These are phyloP conservation scores for Vitis labrusca DNA, from an alignment of 164 flowering plant genomes.

Conservation along the genomic window DNA sequence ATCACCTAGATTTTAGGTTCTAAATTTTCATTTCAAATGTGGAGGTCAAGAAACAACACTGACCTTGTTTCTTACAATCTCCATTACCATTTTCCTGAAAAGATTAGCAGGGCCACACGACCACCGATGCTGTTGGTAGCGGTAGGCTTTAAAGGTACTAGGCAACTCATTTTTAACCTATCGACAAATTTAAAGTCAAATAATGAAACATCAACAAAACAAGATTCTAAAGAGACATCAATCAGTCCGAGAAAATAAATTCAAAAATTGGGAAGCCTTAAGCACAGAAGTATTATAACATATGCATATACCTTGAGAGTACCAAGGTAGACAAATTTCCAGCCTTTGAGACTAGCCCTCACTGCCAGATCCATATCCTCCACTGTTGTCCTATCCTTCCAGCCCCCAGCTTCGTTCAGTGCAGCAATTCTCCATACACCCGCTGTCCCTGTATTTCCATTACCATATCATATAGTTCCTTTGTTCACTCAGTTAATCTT, in stretches of 20 bases:
- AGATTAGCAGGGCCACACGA: conserved; percentile 76
- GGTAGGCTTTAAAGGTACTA: conserved; percentile 65
- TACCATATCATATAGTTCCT: no score
- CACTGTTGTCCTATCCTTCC: conserved; percentile 70
- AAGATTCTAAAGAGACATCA: no score
- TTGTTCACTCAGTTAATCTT: no score
- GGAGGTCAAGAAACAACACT: neutral
- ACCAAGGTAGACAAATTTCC: conserved; percentile 58
- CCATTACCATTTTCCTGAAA: conserved; percentile 62
- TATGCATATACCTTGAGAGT: conserved; percentile 30
- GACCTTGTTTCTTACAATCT: conserved; percentile 55
- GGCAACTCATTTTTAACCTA: conserved; percentile 74
- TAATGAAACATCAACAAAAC: neutral
- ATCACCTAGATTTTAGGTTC: neutral
- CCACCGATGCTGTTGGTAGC: conserved; percentile 69
- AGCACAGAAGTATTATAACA: no score
- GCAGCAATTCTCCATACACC: conserved; percentile 69
- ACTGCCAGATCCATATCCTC: conserved; percentile 72
- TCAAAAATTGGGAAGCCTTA: no score
- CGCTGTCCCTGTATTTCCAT: conserved; percentile 42
- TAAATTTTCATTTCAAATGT: neutral
- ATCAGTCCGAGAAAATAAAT: neutral
- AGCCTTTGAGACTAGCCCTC: conserved; percentile 69
- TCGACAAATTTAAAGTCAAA: neutral
- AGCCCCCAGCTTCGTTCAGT: conserved; percentile 61